Percentiles rank a stretch among this genome's conserved stretches.
phyloP scores from a whole-genome alignment of 139 green algal genomes.

The Diplosphaera chodatii region DNA sequence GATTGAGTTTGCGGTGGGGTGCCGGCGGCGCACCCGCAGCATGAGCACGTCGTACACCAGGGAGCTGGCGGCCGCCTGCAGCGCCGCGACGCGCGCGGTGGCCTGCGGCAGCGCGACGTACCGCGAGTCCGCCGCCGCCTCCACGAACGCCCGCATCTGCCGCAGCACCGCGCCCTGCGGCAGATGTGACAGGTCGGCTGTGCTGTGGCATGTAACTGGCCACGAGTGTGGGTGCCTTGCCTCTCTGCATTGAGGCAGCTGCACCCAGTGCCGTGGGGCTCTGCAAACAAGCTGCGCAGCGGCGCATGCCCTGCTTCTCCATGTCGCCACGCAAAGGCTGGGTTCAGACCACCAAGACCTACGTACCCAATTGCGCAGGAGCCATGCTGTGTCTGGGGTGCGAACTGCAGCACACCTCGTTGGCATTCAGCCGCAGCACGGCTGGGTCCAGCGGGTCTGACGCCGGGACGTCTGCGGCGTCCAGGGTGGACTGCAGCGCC shows the following conservation, averaged over 20 bases:
- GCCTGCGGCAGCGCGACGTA: slow-evolving; percentile 23
- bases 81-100: slow-evolving; percentile 13
- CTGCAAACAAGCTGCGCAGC: no score
- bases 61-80: slow-evolving; percentile 27
- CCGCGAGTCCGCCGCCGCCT: not conserved
- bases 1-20: no score
- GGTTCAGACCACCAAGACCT: no score
- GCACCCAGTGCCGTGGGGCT: no score
- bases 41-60: slow-evolving; percentile 60
- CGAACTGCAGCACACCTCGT: not conserved
- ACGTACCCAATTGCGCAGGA: no score
- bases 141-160: not conserved
- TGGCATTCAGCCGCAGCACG: not conserved
- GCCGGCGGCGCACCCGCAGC: slow-evolving; percentile 19
- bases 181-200: no score
- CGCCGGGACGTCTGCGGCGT: not conserved
- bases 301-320: no score
- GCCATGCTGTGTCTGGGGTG: not conserved
- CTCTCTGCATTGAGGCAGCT: no score
- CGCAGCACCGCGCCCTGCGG: slow-evolving; percentile 1
- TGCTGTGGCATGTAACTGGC: no score
- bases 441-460: slow-evolving; percentile 11
- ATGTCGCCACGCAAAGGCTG: no score
- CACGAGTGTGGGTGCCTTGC: no score
- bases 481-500: slow-evolving; percentile 4